phyloP scores from a whole-genome alignment of 148 eudicot species.

The Simmondsia chinensis region DNA sequence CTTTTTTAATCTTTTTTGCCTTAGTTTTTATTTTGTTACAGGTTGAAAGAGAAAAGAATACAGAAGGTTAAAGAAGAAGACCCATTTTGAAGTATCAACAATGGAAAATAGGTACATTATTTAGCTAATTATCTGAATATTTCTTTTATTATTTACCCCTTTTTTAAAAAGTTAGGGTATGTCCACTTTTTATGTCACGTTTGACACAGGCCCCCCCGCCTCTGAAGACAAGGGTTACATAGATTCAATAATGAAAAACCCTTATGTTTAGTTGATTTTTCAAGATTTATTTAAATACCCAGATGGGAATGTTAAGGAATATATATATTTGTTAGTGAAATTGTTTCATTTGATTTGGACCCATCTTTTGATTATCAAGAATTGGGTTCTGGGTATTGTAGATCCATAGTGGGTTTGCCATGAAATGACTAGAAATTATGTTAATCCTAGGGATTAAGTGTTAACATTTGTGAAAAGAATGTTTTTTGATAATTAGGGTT shows the following conservation, averaged over 20 bases:
- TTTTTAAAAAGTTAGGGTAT: too few species aligned
- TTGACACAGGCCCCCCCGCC: slow-evolving; percentile 14
- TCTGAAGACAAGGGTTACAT: slow-evolving; percentile 5
- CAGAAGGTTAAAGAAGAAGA: too few species aligned
- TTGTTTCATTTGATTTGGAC: slow-evolving; percentile 9
- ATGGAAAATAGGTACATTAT: too few species aligned
- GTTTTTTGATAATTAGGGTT: background rate
- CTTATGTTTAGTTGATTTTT: background rate
- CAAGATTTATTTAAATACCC: background rate
- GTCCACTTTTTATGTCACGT: slow-evolving; percentile 11
- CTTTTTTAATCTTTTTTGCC: too few species aligned
- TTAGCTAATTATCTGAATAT: too few species aligned
- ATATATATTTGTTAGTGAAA: slow-evolving; percentile 7
- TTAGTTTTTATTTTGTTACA: too few species aligned
- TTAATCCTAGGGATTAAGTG: background rate
- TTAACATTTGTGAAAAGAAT: background rate
- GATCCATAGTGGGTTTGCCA: slow-evolving; percentile 1
- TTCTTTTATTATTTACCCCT: too few species aligned
- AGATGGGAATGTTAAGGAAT: too few species aligned
- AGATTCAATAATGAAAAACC: background rate
- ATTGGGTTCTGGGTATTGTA: background rate
- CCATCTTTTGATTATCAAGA: slow-evolving; percentile 10
- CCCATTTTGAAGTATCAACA: too few species aligned
- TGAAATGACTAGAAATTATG: background rate
- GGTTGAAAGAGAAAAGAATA: too few species aligned